phyloP scores from a whole-genome alignment of 768 basidiomycete genomes.

The Tylopilus plumbeoviolaceoides region DNA sequence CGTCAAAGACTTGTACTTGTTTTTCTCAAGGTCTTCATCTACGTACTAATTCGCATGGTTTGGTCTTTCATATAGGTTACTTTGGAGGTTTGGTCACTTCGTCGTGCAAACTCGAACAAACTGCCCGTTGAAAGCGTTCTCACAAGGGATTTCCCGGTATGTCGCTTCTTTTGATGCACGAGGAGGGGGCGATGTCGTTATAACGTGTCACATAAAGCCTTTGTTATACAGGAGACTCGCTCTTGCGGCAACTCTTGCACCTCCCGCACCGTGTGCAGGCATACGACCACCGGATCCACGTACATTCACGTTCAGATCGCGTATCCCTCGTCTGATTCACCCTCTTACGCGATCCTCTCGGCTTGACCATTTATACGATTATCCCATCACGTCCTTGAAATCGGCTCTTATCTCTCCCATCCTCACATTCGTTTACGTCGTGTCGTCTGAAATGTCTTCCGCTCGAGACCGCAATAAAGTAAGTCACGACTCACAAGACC shows the following conservation, averaged over 20 bases:
- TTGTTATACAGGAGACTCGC: conserved; percentile 1
- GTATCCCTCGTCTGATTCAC: background rate
- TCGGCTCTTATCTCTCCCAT: background rate
- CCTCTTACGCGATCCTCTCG: background rate
- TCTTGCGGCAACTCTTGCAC: conserved; percentile 8
- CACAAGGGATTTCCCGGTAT: conserved; percentile 22
- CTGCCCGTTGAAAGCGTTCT: conserved; percentile 8
- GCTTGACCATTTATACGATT: background rate
- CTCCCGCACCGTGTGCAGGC: conserved; percentile 21
- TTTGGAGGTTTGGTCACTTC: background rate
- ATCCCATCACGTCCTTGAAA: background rate
- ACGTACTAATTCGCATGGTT: background rate
- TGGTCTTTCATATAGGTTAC: background rate
- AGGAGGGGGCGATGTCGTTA: conserved; percentile 12
- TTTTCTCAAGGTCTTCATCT: background rate
- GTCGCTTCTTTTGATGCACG: conserved; percentile 27
- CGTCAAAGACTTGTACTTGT: background rate
- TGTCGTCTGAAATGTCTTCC: conserved; percentile 12
- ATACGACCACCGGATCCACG: conserved; percentile 19
- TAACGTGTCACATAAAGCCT: conserved; percentile 22
- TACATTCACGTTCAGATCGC: background rate
- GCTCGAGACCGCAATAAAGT: conserved; percentile 22
- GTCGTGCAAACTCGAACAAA: background rate
- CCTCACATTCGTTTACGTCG: background rate
- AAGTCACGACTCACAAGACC: background rate